These are phyloP conservation scores for Actinomucor elegans DNA, from an alignment of 371 early-diverging fungal genomes.

Conservation along the genomic window DNA sequence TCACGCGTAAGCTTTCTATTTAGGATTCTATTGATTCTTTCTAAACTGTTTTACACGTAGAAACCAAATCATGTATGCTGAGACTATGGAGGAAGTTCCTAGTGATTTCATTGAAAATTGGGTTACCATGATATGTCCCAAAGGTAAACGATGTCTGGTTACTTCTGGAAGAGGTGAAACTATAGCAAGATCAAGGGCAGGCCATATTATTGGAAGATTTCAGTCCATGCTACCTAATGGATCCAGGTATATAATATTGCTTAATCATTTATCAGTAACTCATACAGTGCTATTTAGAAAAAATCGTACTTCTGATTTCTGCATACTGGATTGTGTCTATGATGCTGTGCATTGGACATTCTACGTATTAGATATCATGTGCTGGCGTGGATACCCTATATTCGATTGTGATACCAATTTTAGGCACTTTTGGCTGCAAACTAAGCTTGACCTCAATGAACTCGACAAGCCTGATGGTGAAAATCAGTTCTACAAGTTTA, in stretches of 20 bases:
- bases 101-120: slow-evolving; percentile 51
- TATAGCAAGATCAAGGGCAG: slow-evolving; percentile 33
- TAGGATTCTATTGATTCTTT: not conserved
- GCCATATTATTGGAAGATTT: slow-evolving; percentile 44
- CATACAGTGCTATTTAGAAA: not conserved
- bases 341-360: slow-evolving; percentile 56
- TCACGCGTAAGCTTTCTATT: slow-evolving; percentile 12
- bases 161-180: slow-evolving; percentile 48
- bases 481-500: slow-evolving; percentile 39
- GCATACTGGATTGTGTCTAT: slow-evolving; percentile 65
- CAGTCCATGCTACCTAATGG: slow-evolving; percentile 63
- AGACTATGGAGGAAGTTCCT: slow-evolving; percentile 55
- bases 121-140: slow-evolving; percentile 55
- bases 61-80: slow-evolving; percentile 64
- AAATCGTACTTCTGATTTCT: slow-evolving; percentile 43
- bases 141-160: slow-evolving; percentile 63
- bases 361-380: slow-evolving; percentile 65
- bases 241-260: slow-evolving; percentile 26
- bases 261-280: not conserved
- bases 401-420: slow-evolving; percentile 67
- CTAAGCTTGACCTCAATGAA: slow-evolving; percentile 46
- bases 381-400: slow-evolving; percentile 65
- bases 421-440: slow-evolving; percentile 60
- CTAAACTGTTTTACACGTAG: slow-evolving; percentile 20
- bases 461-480: slow-evolving; percentile 37